These are phyloP conservation scores for Handroanthus guayacan DNA, from an alignment of 257 asterid genomes.

Conservation along the genomic window DNA sequence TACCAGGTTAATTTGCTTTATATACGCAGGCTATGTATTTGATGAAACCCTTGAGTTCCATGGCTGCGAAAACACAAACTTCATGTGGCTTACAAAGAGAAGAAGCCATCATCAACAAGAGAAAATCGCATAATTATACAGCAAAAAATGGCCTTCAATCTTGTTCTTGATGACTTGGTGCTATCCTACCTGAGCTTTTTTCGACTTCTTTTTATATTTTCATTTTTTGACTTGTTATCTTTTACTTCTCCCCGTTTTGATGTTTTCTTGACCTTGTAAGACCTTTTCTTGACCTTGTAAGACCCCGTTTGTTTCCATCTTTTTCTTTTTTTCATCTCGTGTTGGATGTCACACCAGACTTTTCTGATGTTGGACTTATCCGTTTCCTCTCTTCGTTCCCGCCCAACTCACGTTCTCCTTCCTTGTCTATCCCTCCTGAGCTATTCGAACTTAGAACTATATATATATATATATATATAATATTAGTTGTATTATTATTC, in stretches of 20 bases:
- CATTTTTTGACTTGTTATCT: constrained; percentile 67
- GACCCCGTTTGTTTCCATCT: constrained; percentile 45
- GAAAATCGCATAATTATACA: constrained; percentile 18
- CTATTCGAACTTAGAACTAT: constrained; percentile 42
- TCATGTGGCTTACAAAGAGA: constrained; percentile 22
- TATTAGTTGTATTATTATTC: no score
- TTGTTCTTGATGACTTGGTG: constrained; percentile 49
- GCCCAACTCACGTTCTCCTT: constrained; percentile 82
- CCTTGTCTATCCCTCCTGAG: constrained; percentile 99
- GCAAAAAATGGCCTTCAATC: constrained; percentile 18
- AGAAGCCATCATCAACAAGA: constrained; percentile 41
- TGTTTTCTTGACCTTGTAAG: constrained; percentile 98
- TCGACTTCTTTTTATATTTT: neutral
- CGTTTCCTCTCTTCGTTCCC: constrained; percentile 28
- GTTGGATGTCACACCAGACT: constrained; percentile 27
- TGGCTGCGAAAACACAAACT: neutral
- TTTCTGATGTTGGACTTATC: constrained; percentile 37
- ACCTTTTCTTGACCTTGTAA: constrained; percentile 99
- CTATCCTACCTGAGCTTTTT: constrained; percentile 94
- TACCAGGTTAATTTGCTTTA: neutral
- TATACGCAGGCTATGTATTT: constrained; percentile 46
- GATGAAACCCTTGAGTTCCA: constrained; percentile 26
- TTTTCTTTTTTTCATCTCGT: neutral
- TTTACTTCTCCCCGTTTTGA: constrained; percentile 34
- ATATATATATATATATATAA: neutral